Evolutionary conservation across 768 basidiomycete species (phyloP), one percentile per base, ranked within the genome.

Genomic region (Aureoboletus auriporus): DNA sequence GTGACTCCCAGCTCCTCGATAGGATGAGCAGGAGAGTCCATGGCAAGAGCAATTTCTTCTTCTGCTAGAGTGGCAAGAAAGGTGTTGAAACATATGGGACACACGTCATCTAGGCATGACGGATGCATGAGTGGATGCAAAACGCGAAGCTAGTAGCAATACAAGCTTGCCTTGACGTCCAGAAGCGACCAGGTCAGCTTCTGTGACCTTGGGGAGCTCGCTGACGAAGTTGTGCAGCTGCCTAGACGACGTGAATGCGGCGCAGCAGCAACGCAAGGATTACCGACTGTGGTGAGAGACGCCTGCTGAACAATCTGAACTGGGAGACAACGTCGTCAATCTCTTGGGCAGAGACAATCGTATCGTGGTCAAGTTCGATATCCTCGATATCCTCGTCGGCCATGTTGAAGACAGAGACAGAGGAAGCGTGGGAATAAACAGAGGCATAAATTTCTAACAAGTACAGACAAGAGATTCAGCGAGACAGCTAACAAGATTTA

Each of bases 1-100:
- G 86, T 87, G 17, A 90, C 80, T 4, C 89, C 89, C 1, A 86
- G 65, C 33, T 81, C 75, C 52, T 88, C 83, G n/a, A 72, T 54
- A 13, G 86, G 77, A 51, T 84, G 77, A 8, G 87, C 85, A 5
- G 88, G 86, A 2, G 87, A 86, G 58, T 90, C 87, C 83, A 90
- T 85, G 7, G 75, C 89, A 20, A 69, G 58, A 1, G 86, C 85
- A 43, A 75, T 75, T 65, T 92, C 88, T 60, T 89, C 86, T 54
- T 90, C 85, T 1, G 86, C 77, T 20, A 91, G 63, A 14, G 85
- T 69, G 10, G 84, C 78, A n/a, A 76, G 71, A 57, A 83, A 83
- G 0, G 85, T 70, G 30, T 76, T 84, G 53, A 84, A 75, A 64
- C 89, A 92, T 55, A 92, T 86, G 10, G 89, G 78, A 59, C 89